Base-by-base conservation (phyloP, 1,284 basidiomycete species). In the Cutaneotrichosporon dermatis region DNA sequence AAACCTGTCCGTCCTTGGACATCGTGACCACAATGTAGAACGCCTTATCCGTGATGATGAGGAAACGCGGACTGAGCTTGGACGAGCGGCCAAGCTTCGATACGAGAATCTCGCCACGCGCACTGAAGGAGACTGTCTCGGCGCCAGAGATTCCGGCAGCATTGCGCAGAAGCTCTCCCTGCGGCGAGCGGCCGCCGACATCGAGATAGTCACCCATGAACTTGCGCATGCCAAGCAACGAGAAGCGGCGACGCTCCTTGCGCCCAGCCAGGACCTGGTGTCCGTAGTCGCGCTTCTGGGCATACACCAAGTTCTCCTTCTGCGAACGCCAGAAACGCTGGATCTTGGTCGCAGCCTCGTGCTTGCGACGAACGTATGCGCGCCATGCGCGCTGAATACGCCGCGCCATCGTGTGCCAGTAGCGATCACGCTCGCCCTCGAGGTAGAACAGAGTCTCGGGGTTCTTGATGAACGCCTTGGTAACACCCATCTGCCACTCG, bases 391-490 rank as follows among this genome's bases (percentile, higher is more conserved):
- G 87, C 79, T 99, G 96, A 57, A 99, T 99, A 52, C 95, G 88
- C 44, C 81, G 86, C 0, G 95, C 95, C 95, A 99, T 99, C 75
- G 98, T 98, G 79, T 99, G 96, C 96, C 96, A 99, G 79, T 99
- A 99, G 59, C 90, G 86, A 75, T 99, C 96, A 56, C 95, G 88
- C 92, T 99, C 98, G 16, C 92, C 94, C 80, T 99, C 95, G 57
- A 99, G 82, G 16, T 95, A 96, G 76, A 99, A 99, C 25, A 99
- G 85, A 90, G 95, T 99, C 78, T 99, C 95, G 0, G 95, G 95
- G 75, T 95, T 98, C 83, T 99, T 99, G 81, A 99, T 99, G 77
- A 99, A 99, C 0, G 95, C 95, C 74, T 99, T 99, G 10, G 95
- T 96, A 2, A 88, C 86, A 66, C 96, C 95, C 92, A 99, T 96